Percentiles rank a stretch among this genome's conserved stretches.
Conservation (phyloP, 78 protist species). For the Trichosphaerium sp. region DNA sequence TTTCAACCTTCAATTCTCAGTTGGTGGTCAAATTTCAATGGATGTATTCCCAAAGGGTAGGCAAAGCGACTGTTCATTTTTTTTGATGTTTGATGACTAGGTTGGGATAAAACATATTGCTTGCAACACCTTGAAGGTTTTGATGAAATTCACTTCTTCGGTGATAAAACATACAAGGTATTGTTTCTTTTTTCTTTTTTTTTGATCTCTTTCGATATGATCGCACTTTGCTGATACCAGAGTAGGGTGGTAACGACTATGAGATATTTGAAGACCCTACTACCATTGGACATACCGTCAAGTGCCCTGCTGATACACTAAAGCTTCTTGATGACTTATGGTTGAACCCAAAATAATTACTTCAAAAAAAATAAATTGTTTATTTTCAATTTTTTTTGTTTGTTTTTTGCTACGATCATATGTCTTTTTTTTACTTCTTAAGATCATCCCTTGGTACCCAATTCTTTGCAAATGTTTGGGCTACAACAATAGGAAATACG, state of each 20-base stretch:
- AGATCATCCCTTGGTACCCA: no score
- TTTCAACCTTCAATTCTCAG: slow-evolving; percentile 64
- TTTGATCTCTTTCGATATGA: neutral
- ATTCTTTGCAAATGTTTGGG: slow-evolving; percentile 63
- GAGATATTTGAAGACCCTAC: slow-evolving; percentile 80
- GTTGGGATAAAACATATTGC: slow-evolving; percentile 98
- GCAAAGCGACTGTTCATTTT: neutral
- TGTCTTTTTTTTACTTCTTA: no score
- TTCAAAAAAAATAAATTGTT: neutral
- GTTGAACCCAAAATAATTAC: slow-evolving; percentile 4
- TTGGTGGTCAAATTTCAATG: slow-evolving; percentile 96
- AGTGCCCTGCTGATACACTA: slow-evolving; percentile 81
- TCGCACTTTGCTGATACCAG: neutral
- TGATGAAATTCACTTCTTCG: slow-evolving; percentile 92
- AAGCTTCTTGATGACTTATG: slow-evolving; percentile 53
- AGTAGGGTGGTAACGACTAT: slow-evolving; percentile 96
- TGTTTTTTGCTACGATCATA: no score
- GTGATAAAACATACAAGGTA: slow-evolving; percentile 89
- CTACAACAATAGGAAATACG: slow-evolving; percentile 74
- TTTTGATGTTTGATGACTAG: slow-evolving; percentile 17
- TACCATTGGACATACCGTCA: slow-evolving; percentile 66
- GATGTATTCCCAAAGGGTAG: slow-evolving; percentile 98
- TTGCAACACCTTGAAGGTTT: slow-evolving; percentile 58
- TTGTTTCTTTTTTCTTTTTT: neutral
- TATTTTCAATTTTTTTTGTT: neutral